These are phyloP conservation scores for Aspergillus clavatus DNA, from an alignment of 2,329 filamentous ascomycete species.

Conservation along the genomic window DNA sequence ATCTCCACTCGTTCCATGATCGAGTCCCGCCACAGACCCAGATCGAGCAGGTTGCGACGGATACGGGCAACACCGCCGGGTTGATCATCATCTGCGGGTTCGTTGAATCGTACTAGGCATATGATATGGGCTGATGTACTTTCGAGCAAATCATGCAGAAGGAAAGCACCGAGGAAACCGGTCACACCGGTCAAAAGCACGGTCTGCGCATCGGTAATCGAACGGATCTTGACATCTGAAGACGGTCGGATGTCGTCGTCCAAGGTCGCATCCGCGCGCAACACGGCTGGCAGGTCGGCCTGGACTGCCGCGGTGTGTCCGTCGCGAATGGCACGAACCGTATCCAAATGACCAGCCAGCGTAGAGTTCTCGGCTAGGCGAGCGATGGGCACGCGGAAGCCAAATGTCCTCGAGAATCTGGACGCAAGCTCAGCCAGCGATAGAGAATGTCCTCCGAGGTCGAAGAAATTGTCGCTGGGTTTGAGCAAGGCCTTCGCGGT, in stretches of 20 bases:
- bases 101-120: conserved; percentile 68
- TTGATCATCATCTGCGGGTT: conserved; percentile 60
- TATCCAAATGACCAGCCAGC: conserved; percentile 66
- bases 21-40: conserved; percentile 70
- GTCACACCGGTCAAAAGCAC: conserved; percentile 71
- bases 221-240: conserved; percentile 47
- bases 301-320: conserved; percentile 70
- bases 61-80: conserved; percentile 67
- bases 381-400: conserved; percentile 66
- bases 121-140: conserved; percentile 64
- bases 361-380: conserved; percentile 68
- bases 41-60: conserved; percentile 69
- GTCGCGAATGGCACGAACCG: conserved; percentile 65
- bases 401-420: conserved; percentile 63
- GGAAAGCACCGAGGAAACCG: conserved; percentile 70
- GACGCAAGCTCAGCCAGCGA: conserved; percentile 73
- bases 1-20: conserved; percentile 75
- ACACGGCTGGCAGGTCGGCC: conserved; percentile 65
- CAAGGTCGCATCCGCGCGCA: conserved; percentile 62
- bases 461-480: conserved; percentile 71
- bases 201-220: conserved; percentile 61
- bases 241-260: conserved; percentile 62
- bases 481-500: conserved; percentile 60
- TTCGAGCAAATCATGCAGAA: conserved; percentile 64
- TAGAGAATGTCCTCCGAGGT: conserved; percentile 73